A percentile compares a stretch with the other conserved stretches of the same genome.
Conservation (phyloP, 2,329 filamentous ascomycete species). For the Xylariaceae sp. region DNA sequence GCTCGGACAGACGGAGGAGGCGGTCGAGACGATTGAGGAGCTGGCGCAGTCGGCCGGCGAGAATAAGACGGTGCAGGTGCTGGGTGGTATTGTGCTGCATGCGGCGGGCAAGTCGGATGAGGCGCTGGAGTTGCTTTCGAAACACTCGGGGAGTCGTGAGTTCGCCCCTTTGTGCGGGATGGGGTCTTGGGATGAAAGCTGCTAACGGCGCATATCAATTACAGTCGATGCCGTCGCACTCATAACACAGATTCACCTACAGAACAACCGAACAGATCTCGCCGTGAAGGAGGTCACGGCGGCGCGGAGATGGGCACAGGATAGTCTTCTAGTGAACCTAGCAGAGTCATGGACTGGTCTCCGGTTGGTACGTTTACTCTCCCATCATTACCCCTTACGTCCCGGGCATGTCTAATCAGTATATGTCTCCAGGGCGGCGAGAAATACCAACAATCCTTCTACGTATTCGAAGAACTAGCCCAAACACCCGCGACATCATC, state of each 20-base stretch:
- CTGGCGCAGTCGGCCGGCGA: conserved; percentile 63
- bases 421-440: conserved; percentile 97
- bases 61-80: conserved; percentile 74
- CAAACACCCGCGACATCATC: conserved; percentile 78
- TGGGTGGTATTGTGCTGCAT: conserved; percentile 77
- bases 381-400: neutral
- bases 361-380: conserved; percentile 58
- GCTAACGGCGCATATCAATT: conserved; percentile 1
- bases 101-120: conserved; percentile 77
- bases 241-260: conserved; percentile 85
- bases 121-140: conserved; percentile 70
- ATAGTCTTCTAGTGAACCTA: conserved; percentile 86
- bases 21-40: conserved; percentile 58
- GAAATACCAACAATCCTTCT: conserved; percentile 94
- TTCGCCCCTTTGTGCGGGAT: conserved; percentile 20
- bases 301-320: conserved; percentile 90
- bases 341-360: conserved; percentile 94
- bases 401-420: conserved; percentile 1
- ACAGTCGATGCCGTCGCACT: conserved; percentile 72
- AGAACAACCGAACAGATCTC: conserved; percentile 86
- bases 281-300: conserved; percentile 83
- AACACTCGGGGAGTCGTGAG: conserved; percentile 82
- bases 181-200: neutral
- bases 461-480: conserved; percentile 94
- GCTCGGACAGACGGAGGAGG: conserved; percentile 56